Percentiles rank a stretch among this genome's conserved stretches.
These are phyloP conservation scores for Amanita exitialis DNA, from an alignment of 768 basidiomycete species.

Conservation along the genomic window DNA sequence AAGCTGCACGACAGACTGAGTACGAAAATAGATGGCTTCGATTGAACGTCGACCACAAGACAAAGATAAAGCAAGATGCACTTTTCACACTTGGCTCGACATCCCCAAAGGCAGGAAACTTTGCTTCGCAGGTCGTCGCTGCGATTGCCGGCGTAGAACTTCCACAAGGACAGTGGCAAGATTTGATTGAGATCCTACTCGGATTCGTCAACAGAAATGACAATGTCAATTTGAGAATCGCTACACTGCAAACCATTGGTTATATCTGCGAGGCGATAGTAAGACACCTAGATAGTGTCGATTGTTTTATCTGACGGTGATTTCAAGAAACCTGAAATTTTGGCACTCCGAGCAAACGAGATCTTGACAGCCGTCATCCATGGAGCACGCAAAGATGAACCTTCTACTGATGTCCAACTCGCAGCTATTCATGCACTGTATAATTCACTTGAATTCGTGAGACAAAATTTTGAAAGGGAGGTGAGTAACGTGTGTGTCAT, in stretches of 20 bases:
- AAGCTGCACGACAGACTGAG: constrained; percentile 62
- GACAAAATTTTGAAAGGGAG: constrained; percentile 97
- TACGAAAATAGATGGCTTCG: constrained; percentile 75
- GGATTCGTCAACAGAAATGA: constrained; percentile 73
- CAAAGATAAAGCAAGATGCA: constrained; percentile 82
- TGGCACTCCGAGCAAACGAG: constrained; percentile 86
- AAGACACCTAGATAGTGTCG: constrained; percentile 6
- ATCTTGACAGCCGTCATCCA: constrained; percentile 98
- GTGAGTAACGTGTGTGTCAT: constrained; percentile 31
- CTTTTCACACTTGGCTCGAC: constrained; percentile 75
- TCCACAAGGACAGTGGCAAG: constrained; percentile 79
- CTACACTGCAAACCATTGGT: constrained; percentile 91
- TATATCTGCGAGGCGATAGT: constrained; percentile 97
- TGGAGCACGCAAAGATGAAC: constrained; percentile 93
- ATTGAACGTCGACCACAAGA: constrained; percentile 55
- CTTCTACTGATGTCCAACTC: constrained; percentile 81
- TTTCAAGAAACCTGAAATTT: constrained; percentile 84
- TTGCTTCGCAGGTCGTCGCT: constrained; percentile 88
- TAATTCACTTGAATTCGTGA: constrained; percentile 95
- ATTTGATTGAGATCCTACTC: constrained; percentile 81
- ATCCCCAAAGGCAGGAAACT: constrained; percentile 63
- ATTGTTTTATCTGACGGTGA: constrained; percentile 12
- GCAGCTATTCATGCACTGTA: constrained; percentile 88
- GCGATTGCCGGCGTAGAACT: constrained; percentile 93
- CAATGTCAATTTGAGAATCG: constrained; percentile 69